Conservation (phyloP, 257 asterid genomes). For the Salvia miltiorrhiza region DNA sequence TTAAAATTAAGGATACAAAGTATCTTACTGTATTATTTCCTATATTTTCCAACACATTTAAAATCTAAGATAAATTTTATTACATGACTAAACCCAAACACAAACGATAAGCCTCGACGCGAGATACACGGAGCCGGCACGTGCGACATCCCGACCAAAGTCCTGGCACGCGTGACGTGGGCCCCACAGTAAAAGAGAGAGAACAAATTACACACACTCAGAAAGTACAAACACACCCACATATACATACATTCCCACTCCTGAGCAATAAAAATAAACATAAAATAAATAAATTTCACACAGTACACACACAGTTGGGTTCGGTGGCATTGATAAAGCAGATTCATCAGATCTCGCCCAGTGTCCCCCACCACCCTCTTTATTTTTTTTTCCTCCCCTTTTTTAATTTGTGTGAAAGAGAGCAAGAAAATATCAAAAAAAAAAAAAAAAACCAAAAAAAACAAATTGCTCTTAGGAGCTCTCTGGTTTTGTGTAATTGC, state of each 20-base stretch:
- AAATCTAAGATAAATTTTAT: background rate
- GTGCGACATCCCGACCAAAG: conserved; percentile 39
- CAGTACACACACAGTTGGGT: conserved; percentile 23
- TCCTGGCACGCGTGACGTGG: conserved; percentile 37
- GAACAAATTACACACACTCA: conserved; percentile 7
- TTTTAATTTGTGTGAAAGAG: background rate
- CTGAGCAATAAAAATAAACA: background rate
- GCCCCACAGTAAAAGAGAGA: conserved; percentile 17
- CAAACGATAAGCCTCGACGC: conserved; percentile 14
- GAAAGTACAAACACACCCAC: background rate
- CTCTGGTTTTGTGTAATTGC: conserved; percentile 19
- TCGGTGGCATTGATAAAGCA: conserved; percentile 36
- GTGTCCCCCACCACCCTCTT: conserved; percentile 33
- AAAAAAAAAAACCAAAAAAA: background rate
- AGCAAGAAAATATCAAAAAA: conserved; percentile 6
- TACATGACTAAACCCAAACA: background rate
- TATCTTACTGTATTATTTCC: background rate
- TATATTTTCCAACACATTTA: background rate
- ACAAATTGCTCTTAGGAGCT: conserved; percentile 18
- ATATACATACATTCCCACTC: conserved; percentile 3
- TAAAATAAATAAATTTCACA: background rate
- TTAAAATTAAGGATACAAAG: background rate
- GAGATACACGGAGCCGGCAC: conserved; percentile 37
- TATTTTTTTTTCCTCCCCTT: background rate
- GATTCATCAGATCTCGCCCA: conserved; percentile 39